These are phyloP conservation scores for Termitomyces sp. DNA, from an alignment of 768 basidiomycete genomes.

Conservation along the genomic window DNA sequence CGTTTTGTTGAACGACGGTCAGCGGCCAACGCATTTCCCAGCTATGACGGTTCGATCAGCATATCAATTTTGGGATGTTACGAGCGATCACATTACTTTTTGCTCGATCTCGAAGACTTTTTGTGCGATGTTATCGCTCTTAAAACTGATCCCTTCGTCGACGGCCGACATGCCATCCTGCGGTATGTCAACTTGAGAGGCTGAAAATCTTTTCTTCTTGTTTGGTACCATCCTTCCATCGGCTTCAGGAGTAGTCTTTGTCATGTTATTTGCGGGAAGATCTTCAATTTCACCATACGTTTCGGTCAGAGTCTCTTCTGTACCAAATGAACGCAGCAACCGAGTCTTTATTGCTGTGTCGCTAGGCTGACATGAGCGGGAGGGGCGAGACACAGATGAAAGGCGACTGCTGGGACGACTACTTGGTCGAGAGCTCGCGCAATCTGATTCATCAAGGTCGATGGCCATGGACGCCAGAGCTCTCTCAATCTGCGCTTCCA, in stretches of 20 bases:
- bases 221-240: conserved; percentile 41
- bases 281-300: conserved; percentile 42
- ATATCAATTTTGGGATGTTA: background rate
- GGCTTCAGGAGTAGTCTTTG: conserved; percentile 47
- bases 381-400: conserved; percentile 46
- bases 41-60: conserved; percentile 30
- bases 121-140: conserved; percentile 83
- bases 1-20: conserved; percentile 44
- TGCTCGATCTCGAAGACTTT: conserved; percentile 88
- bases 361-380: conserved; percentile 55
- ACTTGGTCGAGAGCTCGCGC: conserved; percentile 59
- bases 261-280: conserved; percentile 25
- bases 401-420: conserved; percentile 68
- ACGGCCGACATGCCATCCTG: conserved; percentile 85
- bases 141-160: conserved; percentile 77
- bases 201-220: conserved; percentile 78
- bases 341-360: conserved; percentile 46
- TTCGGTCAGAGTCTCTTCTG: conserved; percentile 78
- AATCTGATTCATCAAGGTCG: conserved; percentile 73
- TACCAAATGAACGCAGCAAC: conserved; percentile 65
- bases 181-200: conserved; percentile 51
- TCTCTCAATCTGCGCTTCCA: conserved; percentile 86
- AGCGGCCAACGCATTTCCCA: conserved; percentile 67
- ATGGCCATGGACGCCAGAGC: conserved; percentile 83
- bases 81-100: conserved; percentile 51